These are phyloP conservation scores for Aspergillus texensis DNA, from an alignment of 2,329 filamentous ascomycete species.

Conservation along the genomic window DNA sequence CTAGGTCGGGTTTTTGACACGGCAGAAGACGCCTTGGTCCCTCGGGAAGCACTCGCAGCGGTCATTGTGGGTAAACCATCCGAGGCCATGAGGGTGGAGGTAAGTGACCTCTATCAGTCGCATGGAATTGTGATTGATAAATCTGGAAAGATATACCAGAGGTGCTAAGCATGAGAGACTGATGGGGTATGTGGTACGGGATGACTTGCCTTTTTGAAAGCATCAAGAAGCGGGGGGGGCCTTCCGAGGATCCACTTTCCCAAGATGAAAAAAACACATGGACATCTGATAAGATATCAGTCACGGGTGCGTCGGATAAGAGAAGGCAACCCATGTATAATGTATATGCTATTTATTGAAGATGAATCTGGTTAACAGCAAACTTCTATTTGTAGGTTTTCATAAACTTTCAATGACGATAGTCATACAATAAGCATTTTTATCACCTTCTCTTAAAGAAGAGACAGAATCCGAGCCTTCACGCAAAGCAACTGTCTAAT, in stretches of 20 bases:
- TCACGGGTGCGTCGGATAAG: no score
- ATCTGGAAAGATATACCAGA: background rate
- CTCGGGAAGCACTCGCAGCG: background rate
- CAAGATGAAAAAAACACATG: background rate
- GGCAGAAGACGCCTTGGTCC: background rate
- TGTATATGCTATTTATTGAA: no score
- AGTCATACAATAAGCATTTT: no score
- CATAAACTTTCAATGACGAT: no score
- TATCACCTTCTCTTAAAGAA: background rate
- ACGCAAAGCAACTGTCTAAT: background rate
- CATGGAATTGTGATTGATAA: background rate
- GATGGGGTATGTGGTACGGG: background rate
- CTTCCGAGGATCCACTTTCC: background rate
- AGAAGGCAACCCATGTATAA: no score
- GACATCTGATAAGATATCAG: background rate
- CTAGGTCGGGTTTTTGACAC: conserved; percentile 3
- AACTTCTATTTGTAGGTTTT: background rate
- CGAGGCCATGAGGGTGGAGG: background rate
- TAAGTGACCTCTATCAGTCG: background rate
- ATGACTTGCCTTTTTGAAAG: background rate
- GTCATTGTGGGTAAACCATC: background rate
- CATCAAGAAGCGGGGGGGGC: background rate
- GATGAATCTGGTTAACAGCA: no score
- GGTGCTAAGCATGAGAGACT: background rate
- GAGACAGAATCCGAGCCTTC: background rate